Conservation (phyloP, 768 basidiomycete species). For the Daedaleopsis sinensis region DNA sequence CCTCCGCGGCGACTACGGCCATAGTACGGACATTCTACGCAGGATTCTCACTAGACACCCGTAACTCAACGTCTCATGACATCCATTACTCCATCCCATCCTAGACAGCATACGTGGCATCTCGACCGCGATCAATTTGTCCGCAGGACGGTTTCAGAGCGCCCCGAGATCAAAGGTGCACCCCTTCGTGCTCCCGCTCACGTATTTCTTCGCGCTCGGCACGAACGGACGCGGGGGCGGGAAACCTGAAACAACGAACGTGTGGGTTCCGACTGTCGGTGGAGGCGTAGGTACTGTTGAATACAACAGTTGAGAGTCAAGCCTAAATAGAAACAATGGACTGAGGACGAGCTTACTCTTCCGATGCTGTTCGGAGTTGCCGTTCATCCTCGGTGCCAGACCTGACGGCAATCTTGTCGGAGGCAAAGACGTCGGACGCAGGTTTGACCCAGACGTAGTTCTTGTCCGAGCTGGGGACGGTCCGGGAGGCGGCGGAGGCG, state of each 20-base stretch:
- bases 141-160: slow-evolving; percentile 27
- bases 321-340: not conserved
- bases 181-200: slow-evolving; percentile 67
- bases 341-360: slow-evolving; percentile 29
- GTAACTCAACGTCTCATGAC: slow-evolving; percentile 14
- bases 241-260: slow-evolving; percentile 77
- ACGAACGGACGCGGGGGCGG: slow-evolving; percentile 75
- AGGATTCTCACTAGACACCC: not conserved
- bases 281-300: slow-evolving; percentile 56
- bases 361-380: slow-evolving; percentile 17
- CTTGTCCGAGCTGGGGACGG: slow-evolving; percentile 5
- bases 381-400: slow-evolving; percentile 18
- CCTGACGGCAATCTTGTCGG: slow-evolving; percentile 23
- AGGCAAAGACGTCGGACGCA: slow-evolving; percentile 18
- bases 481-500: slow-evolving; percentile 24
- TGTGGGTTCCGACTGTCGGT: slow-evolving; percentile 66
- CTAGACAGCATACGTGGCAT: slow-evolving; percentile 20
- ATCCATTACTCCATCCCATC: not conserved
- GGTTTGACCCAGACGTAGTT: slow-evolving; percentile 9
- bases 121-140: slow-evolving; percentile 8
- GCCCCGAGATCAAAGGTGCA: slow-evolving; percentile 64
- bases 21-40: slow-evolving; percentile 20
- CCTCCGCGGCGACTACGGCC: not conserved
- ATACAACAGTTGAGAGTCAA: slow-evolving; percentile 8
- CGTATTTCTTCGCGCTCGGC: slow-evolving; percentile 54